Conservation (phyloP, 164 flowering plant species). For the Piper longum region DNA sequence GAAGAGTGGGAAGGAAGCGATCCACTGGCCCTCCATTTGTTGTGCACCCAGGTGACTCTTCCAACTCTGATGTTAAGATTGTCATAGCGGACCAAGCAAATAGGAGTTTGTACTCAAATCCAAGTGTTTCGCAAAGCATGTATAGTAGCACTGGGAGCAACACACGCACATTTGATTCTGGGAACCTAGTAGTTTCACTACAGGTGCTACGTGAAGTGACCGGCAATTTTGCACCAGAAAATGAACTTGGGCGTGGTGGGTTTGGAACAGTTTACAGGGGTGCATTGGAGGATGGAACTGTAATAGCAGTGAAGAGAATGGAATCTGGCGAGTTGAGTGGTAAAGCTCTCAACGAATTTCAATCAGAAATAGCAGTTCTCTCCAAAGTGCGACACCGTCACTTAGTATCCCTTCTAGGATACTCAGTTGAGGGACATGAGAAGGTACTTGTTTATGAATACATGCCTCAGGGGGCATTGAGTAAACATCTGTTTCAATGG, state of each 20-base stretch:
- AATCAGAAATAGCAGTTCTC: conserved; percentile 65
- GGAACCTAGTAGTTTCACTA: conserved; percentile 47
- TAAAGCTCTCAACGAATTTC: conserved; percentile 63
- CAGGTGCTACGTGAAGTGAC: conserved; percentile 62
- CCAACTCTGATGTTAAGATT: conserved; percentile 41
- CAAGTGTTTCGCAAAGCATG: conserved; percentile 24
- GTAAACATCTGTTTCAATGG: conserved; percentile 73
- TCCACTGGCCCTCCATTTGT: conserved; percentile 25
- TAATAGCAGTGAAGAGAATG: conserved; percentile 81
- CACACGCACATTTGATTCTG: conserved; percentile 34
- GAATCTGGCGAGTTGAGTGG: conserved; percentile 40
- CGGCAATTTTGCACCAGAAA: conserved; percentile 43
- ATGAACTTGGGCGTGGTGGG: conserved; percentile 73
- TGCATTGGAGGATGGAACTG: conserved; percentile 56
- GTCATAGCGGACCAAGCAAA: conserved; percentile 25
- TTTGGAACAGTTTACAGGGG: conserved; percentile 73
- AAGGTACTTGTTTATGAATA: conserved; percentile 67
- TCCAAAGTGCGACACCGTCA: conserved; percentile 74
- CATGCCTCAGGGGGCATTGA: conserved; percentile 68
- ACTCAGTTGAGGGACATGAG: conserved; percentile 54
- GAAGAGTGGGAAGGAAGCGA: conserved; percentile 14
- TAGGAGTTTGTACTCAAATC: conserved; percentile 20
- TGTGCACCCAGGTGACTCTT: conserved; percentile 48
- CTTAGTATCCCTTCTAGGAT: conserved; percentile 61
- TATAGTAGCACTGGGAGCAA: conserved; percentile 18